Percentiles rank a stretch among this genome's conserved stretches.
Evolutionary conservation across 345 rosid genomes (phyloP).

Genomic region (Arabidopsis thaliana): TAIR10.1 NC_003074.8:3427001-3427500

Average conservation of each 20-base stretch:
- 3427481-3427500: slow-evolving; percentile 1
- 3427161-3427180: too few species aligned
- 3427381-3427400: neutral
- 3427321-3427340: slow-evolving; percentile 43
- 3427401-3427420: neutral
- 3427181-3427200: neutral
- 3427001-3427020: neutral
- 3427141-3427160: neutral
- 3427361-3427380: slow-evolving; percentile 30
- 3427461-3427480: neutral
- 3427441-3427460: neutral
- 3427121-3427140: neutral
- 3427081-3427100: neutral
- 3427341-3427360: neutral
- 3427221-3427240: neutral
- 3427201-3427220: neutral
- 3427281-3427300: slow-evolving; percentile 22
- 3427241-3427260: slow-evolving; percentile 9
- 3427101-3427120: too few species aligned
- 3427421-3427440: neutral
- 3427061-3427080: neutral
- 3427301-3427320: slow-evolving; percentile 13
- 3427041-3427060: too few species aligned
- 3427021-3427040: too few species aligned
- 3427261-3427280: slow-evolving; percentile 6